phyloP scores from a whole-genome alignment of 768 basidiomycete species.

The Cubamyces sp. region DNA sequence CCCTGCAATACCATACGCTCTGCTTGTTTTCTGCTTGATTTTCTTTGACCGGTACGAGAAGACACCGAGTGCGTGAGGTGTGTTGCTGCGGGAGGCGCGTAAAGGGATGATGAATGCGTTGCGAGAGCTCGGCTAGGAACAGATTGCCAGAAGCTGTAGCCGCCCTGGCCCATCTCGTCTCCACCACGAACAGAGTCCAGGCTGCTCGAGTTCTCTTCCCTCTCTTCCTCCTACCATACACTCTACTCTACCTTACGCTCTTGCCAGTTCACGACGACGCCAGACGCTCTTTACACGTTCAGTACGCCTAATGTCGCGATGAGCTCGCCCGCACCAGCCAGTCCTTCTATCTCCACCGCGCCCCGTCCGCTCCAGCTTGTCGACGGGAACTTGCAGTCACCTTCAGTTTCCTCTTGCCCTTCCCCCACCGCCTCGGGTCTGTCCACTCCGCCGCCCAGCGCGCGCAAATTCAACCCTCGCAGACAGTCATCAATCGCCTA shows the following conservation, averaged over 20 bases:
- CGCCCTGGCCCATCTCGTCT: constrained; percentile 11
- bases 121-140: constrained; percentile 18
- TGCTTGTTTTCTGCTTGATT: not conserved
- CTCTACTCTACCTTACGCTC: not conserved
- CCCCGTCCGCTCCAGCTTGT: constrained; percentile 55
- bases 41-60: not conserved
- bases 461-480: constrained; percentile 35
- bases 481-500: constrained; percentile 63
- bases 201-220: not conserved
- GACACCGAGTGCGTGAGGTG: not conserved
- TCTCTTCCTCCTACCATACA: constrained; percentile 2
- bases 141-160: not conserved
- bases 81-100: constrained; percentile 13
- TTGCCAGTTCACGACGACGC: not conserved
- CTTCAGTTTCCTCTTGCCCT: constrained; percentile 33
- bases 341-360: constrained; percentile 34
- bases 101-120: constrained; percentile 16
- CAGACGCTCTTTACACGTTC: constrained; percentile 1
- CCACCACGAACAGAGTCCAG: constrained; percentile 6
- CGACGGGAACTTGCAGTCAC: constrained; percentile 38
- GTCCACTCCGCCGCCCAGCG: constrained; percentile 29
- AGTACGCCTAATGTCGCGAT: constrained; percentile 22
- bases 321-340: constrained; percentile 29
- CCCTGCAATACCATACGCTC: constrained; percentile 2
- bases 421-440: constrained; percentile 31